Conservation (phyloP, 306 rosid species). For the Heteromeles arbutifolia region DNA sequence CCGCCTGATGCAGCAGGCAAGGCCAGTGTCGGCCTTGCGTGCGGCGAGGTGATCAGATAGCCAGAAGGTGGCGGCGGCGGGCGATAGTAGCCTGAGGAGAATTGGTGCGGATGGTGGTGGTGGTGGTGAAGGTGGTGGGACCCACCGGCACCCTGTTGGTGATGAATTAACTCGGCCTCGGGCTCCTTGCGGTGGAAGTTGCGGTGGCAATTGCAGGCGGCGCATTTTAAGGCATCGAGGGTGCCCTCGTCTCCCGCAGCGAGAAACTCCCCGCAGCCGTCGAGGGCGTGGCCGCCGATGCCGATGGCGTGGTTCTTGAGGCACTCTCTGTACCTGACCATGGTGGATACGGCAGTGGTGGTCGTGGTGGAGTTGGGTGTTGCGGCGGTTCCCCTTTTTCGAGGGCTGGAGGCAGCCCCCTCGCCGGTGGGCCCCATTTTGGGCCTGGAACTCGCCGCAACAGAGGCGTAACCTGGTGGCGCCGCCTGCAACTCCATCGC, state of each 20-base stretch:
- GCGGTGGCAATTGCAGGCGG: conserved; percentile 91
- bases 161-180: conserved; percentile 5
- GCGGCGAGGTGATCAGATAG: conserved; percentile 49
- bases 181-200: conserved; percentile 78
- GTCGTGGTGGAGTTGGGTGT: not conserved
- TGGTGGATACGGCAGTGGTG: not conserved
- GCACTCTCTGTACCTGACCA: conserved; percentile 61
- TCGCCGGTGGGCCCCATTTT: conserved; percentile 1
- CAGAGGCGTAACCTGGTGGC: conserved; percentile 34
- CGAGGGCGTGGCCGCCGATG: conserved; percentile 70
- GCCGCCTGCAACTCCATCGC: conserved; percentile 39
- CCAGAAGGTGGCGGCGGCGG: conserved; percentile 38
- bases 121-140: conserved; percentile 19
- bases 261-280: conserved; percentile 81
- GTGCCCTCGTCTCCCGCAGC: conserved; percentile 74
- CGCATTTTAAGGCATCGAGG: conserved; percentile 73
- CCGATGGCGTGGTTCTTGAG: conserved; percentile 72
- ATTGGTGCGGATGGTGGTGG: conserved; percentile 32
- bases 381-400: conserved; percentile 15
- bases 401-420: conserved; percentile 8
- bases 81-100: conserved; percentile 36
- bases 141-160: not conserved
- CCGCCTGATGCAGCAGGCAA: conserved; percentile 37
- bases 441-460: conserved; percentile 11
- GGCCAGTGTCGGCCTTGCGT: conserved; percentile 30